Base-by-base conservation (phyloP, 1,139 yeast species). In the Candida albicans region DNA sequence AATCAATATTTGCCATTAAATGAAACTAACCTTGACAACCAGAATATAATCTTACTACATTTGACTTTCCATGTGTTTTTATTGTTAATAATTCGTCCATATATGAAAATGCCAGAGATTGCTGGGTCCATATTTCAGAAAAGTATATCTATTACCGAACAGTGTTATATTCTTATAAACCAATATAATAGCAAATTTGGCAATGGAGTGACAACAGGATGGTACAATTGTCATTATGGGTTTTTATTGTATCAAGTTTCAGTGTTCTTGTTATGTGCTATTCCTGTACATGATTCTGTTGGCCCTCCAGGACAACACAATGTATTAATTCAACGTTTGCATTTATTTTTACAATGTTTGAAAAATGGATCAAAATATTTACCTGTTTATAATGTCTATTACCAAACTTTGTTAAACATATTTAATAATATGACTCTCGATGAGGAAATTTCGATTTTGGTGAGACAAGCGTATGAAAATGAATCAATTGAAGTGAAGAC, bases 1-100 rank as follows among this genome's bases (percentile, higher is more conserved):
- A 14, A 34, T 34, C 36, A 34, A 25, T 34, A 34, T 24, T 14
- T 34, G 12, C 28, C 36, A 18, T 34, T 34, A 14, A 22, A 34
- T 34, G 28, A 34, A 34, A 8, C 28, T 8, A 34, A 34, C 22
- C 13, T 8, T 2, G 11, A 11, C 2, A 34, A 34, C 22, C 15
- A 22, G 10, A 34, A 18, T 34, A 34, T 34, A 9, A 4, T 34
- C 4, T 12, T 34, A 11, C 10, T 34, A n/a, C 36, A 34, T 9
- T 34, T 34, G 28, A 34, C 10, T 13, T 34, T 34, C 12, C 36
- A 34, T 3, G 36, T 34, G n/a, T 10, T 9, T 8, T 34, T 34
- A 13, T 9, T 25, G 7, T 22, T 34, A 4, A 34, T 34, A 2
- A 22, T 34, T 11, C 36, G 36, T 22, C 36, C 36, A 10, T 34